Evolutionary conservation across 2,329 filamentous ascomycete species (phyloP), one percentile per base, ranked within the genome.

Genomic region (Clonostachys chloroleuca): DNA sequence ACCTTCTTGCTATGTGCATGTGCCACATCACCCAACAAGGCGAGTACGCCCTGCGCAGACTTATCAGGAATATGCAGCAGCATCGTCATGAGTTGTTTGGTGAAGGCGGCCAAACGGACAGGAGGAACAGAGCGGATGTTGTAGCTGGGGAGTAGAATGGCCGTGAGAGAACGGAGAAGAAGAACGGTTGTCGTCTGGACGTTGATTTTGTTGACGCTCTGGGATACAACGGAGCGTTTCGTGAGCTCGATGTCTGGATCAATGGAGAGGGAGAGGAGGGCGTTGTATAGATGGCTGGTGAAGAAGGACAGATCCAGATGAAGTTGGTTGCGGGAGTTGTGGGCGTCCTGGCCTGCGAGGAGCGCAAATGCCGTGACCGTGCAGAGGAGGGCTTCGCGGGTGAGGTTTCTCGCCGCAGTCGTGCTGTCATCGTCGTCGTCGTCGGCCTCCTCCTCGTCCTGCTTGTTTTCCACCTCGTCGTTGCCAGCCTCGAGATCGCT

Each of bases 311-410:
- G 81, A 64, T 99, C 95, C 43, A 99, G 84, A 59, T 92, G 88
- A 5, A 97, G 79, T 41, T 85, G 78, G 40, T 84, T 80, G 48
- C 90, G 87, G 43, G 90, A 87, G 68, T 91, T 92, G 69, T 88
- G 86, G 14, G 85, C 90, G 59, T 96, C 92, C 70, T 99, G 94
- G 43, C 94, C 92, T 53, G 94, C 89, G 37, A 99, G 83, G 7
- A 99, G 83, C n/a, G 92, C 91, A 61, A 95, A 97, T 24, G 95
- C 94, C 1, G 94, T 99, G 59, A 95, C 91, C 49, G 92, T 95
- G 72, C 92, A 96, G 48, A 99, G 86, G 6, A 99, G 83, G 12
- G 89, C 82, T 67, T 97, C 92, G 54, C 94, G 86, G 24, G 86
- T 90, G 12, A 87, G 73, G 66, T 96, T 92, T 47, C 92, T 84